Evolutionary conservation across 148 eudicot genomes (phyloP).

Genomic region (Selenicereus undatus): DNA sequence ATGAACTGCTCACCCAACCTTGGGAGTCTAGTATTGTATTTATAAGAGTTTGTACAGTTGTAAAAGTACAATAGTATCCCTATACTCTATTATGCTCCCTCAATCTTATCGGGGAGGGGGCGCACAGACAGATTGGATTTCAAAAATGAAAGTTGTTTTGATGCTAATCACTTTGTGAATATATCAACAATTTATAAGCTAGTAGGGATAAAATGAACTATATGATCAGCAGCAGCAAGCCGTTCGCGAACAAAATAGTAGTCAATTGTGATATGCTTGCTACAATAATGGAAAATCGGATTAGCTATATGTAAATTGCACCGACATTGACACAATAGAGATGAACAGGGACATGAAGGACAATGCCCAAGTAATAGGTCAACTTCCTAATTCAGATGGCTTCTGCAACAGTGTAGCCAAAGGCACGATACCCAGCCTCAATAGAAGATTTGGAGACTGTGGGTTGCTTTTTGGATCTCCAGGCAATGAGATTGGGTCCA

Average conservation of each 20-base stretch:
- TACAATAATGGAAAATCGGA: neutral
- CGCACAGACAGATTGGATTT: too few species aligned
- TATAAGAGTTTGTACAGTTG: too few species aligned
- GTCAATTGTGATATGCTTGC: neutral
- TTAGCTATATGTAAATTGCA: neutral
- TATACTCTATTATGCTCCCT: too few species aligned
- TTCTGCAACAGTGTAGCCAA: neutral
- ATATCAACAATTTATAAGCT: neutral
- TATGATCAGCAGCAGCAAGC: neutral
- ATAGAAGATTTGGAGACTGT: neutral
- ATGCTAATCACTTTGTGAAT: neutral
- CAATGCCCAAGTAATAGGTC: neutral
- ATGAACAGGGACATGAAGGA: neutral
- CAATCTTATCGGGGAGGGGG: too few species aligned
- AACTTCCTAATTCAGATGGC: neutral
- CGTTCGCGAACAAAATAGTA: neutral
- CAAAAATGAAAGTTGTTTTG: too few species aligned
- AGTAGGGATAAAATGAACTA: neutral
- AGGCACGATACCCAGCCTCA: neutral
- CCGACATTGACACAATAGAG: neutral
- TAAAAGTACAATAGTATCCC: too few species aligned
- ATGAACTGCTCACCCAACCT: too few species aligned
- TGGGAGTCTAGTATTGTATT: too few species aligned
- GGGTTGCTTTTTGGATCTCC: neutral
- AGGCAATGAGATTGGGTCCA: neutral